These are phyloP conservation scores for Persicaria maculosa DNA, from an alignment of 148 eudicot genomes.

Conservation along the genomic window DNA sequence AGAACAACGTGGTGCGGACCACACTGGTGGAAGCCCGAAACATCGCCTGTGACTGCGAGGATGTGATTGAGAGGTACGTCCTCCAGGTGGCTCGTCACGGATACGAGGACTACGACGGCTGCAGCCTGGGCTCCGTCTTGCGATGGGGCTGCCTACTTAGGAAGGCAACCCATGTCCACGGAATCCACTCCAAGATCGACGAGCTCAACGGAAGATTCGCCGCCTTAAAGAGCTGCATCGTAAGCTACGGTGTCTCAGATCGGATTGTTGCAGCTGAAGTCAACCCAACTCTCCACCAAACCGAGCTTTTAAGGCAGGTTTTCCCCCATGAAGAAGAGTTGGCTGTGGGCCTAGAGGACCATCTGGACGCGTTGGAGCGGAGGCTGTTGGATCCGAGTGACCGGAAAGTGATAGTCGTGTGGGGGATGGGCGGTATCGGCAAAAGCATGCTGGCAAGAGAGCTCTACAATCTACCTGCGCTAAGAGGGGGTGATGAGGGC, in stretches of 20 bases:
- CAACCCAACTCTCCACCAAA: neutral
- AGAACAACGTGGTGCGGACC: too few species aligned
- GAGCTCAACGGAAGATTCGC: neutral
- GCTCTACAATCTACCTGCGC: neutral
- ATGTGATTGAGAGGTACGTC: neutral
- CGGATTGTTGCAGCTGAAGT: neutral
- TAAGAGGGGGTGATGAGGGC: too few species aligned
- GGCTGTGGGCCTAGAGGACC: neutral
- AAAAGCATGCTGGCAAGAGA: neutral
- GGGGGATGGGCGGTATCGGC: conserved; percentile 5
- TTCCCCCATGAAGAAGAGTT: neutral
- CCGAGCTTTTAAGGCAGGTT: neutral
- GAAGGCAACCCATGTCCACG: neutral
- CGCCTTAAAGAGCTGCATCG: neutral
- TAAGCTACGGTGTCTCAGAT: neutral
- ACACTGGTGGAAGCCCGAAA: neutral
- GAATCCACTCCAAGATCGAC: neutral
- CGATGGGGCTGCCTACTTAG: neutral
- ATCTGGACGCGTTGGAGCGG: neutral
- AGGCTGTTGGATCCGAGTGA: neutral
- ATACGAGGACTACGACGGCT: neutral
- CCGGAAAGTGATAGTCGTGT: neutral
- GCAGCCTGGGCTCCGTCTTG: neutral
- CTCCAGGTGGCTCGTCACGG: neutral
- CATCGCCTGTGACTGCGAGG: neutral